phyloP scores from a whole-genome alignment of 2,329 filamentous ascomycete genomes.

The Akanthomyces dipterigenus region DNA sequence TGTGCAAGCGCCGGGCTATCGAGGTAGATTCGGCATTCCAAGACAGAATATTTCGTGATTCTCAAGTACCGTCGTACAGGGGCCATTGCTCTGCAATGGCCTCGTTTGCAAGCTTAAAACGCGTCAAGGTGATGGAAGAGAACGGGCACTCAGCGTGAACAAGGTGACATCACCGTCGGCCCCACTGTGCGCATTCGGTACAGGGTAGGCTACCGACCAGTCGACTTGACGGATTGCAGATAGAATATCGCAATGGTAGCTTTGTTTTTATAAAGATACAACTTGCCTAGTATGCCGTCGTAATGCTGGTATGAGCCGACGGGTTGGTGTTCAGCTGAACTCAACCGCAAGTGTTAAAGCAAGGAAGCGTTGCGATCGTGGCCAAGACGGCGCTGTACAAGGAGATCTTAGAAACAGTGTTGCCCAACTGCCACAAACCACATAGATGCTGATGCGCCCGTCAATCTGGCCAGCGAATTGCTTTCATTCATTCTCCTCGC shows the following conservation, averaged over 20 bases:
- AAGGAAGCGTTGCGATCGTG: background rate
- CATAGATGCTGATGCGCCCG: background rate
- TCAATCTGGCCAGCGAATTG: background rate
- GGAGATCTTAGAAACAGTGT: background rate
- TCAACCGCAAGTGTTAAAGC: background rate
- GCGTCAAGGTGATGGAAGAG: background rate
- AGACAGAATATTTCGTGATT: slow-evolving; percentile 85
- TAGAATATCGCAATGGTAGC: background rate
- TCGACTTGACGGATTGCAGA: background rate
- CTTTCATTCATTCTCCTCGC: background rate
- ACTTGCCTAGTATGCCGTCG: too few species aligned
- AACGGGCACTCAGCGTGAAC: background rate
- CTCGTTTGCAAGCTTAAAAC: background rate
- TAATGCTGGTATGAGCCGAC: too few species aligned
- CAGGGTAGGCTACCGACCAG: background rate
- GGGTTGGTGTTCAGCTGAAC: background rate
- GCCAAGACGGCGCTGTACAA: background rate
- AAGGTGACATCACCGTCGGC: background rate
- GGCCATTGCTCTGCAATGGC: slow-evolving; percentile 52
- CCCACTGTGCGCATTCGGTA: background rate
- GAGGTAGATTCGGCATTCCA: slow-evolving; percentile 95
- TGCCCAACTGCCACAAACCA: background rate
- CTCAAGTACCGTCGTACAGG: slow-evolving; percentile 84
- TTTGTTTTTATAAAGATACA: too few species aligned
- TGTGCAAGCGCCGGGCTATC: slow-evolving; percentile 79